phyloP scores from a whole-genome alignment of 768 basidiomycete species.

The Leccinum ochraceum region DNA sequence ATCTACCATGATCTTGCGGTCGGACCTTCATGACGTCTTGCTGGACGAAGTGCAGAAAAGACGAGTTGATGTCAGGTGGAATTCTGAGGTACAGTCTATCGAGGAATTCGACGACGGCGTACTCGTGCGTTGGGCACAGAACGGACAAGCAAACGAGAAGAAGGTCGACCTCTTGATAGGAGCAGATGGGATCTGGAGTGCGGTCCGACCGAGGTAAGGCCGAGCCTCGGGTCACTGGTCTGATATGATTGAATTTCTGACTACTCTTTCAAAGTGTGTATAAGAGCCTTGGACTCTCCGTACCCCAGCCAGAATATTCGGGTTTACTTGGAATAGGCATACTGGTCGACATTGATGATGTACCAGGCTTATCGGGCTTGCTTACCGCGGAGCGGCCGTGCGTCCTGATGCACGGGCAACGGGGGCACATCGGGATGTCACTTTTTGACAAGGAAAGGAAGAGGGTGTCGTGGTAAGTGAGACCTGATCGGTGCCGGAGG shows the following conservation, averaged over 20 bases:
- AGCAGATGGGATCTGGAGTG: conserved; percentile 35
- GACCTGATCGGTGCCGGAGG: not conserved
- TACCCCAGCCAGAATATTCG: conserved; percentile 30
- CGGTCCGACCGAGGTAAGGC: conserved; percentile 25
- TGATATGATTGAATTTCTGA: conserved; percentile 1
- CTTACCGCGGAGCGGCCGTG: conserved; percentile 26
- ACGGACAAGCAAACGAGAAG: conserved; percentile 20
- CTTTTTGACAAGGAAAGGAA: conserved; percentile 28
- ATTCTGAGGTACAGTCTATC: conserved; percentile 23
- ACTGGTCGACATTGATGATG: conserved; percentile 17
- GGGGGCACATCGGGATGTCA: conserved; percentile 30
- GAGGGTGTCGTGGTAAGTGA: conserved; percentile 27
- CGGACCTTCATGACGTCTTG: conserved; percentile 34
- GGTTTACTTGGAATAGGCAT: conserved; percentile 28
- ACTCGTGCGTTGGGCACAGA: conserved; percentile 29
- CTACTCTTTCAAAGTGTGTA: conserved; percentile 22
- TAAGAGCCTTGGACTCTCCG: conserved; percentile 17
- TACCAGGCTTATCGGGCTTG: conserved; percentile 23
- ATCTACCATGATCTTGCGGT: conserved; percentile 29
- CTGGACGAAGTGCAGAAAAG: conserved; percentile 28
- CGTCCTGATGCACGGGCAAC: conserved; percentile 31
- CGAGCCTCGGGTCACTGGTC: not conserved
- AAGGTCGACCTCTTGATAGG: conserved; percentile 34
- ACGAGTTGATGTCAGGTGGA: conserved; percentile 23
- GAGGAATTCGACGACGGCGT: conserved; percentile 28